These are phyloP conservation scores for Rhytidiadelphus loreus DNA, from an alignment of 225 moss, liverwort and hornwort species.

Conservation along the genomic window DNA sequence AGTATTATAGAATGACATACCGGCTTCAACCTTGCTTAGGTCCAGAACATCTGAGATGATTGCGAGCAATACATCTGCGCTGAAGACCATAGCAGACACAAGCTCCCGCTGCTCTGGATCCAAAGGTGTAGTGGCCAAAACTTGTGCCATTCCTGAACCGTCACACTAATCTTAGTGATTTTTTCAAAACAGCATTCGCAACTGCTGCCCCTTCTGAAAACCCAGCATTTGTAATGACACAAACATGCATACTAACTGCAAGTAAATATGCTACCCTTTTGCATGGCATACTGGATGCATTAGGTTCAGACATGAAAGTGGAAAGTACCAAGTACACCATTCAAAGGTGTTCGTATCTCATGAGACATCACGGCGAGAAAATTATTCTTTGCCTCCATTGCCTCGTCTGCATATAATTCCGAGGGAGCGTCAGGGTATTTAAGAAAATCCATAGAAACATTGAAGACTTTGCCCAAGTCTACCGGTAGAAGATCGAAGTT, in stretches of 20 bases:
- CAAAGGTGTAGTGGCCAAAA: constrained; percentile 38
- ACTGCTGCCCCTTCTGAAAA: not conserved
- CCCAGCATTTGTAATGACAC: not conserved
- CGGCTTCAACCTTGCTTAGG: constrained; percentile 47
- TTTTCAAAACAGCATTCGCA: not conserved
- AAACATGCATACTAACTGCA: not conserved
- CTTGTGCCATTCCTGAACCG: constrained; percentile 48
- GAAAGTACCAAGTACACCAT: constrained; percentile 44
- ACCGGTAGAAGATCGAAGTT: not conserved
- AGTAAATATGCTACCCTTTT: not conserved
- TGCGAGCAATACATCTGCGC: constrained; percentile 49
- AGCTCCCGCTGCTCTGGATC: constrained; percentile 46
- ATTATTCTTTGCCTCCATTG: constrained; percentile 53
- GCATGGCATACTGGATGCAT: not conserved
- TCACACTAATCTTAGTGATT: not conserved
- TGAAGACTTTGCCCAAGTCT: not conserved
- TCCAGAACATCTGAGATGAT: constrained; percentile 57
- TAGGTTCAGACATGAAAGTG: not conserved
- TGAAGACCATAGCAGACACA: constrained; percentile 54
- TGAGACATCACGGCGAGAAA: constrained; percentile 58
- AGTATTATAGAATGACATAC: not conserved
- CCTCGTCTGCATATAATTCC: constrained; percentile 29
- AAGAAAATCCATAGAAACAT: not conserved
- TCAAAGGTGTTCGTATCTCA: constrained; percentile 53
- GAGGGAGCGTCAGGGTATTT: not conserved